phyloP scores from a whole-genome alignment of 1,139 yeast genomes.

The Geotrichum phurueaensis region DNA sequence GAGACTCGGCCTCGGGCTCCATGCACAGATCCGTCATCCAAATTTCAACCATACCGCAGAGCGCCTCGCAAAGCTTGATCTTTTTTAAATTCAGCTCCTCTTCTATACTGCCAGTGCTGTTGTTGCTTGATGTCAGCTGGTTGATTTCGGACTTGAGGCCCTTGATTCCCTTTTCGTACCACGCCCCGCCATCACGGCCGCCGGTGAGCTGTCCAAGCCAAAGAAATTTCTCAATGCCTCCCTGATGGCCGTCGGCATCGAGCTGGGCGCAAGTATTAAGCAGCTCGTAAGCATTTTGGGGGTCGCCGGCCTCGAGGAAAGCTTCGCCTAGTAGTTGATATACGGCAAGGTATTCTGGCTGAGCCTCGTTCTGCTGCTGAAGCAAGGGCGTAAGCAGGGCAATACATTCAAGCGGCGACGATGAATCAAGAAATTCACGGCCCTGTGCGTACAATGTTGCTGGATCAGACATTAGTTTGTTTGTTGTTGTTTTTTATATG shows the following conservation, averaged over 20 bases:
- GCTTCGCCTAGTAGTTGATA: constrained; percentile 61
- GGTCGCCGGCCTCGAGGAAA: constrained; percentile 68
- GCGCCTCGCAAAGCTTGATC: constrained; percentile 61
- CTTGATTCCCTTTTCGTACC: constrained; percentile 58
- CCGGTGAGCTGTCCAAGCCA: constrained; percentile 90
- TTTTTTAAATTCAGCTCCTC: constrained; percentile 37
- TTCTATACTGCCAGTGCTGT: not conserved
- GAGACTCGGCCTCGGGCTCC: constrained; percentile 80
- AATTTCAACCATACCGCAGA: constrained; percentile 83
- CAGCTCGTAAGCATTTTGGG: constrained; percentile 68
- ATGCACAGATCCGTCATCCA: constrained; percentile 93
- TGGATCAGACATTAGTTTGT: not conserved
- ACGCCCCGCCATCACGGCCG: constrained; percentile 66
- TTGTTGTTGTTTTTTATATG: not conserved
- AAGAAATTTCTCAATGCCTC: constrained; percentile 71
- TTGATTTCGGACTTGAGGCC: constrained; percentile 43
- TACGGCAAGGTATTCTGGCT: constrained; percentile 2
- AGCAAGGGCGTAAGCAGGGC: constrained; percentile 10
- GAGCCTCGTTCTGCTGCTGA: not conserved
- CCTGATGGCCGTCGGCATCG: constrained; percentile 60
- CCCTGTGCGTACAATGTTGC: constrained; percentile 4
- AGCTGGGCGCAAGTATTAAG: constrained; percentile 58
- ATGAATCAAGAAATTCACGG: constrained; percentile 5
- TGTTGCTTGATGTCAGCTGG: not conserved
- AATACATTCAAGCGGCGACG: constrained; percentile 9